Evolutionary conservation across 345 rosid genomes (phyloP), one percentile per base, ranked within the genome.

Genomic region (Eucalyptus cloeziana): DNA sequence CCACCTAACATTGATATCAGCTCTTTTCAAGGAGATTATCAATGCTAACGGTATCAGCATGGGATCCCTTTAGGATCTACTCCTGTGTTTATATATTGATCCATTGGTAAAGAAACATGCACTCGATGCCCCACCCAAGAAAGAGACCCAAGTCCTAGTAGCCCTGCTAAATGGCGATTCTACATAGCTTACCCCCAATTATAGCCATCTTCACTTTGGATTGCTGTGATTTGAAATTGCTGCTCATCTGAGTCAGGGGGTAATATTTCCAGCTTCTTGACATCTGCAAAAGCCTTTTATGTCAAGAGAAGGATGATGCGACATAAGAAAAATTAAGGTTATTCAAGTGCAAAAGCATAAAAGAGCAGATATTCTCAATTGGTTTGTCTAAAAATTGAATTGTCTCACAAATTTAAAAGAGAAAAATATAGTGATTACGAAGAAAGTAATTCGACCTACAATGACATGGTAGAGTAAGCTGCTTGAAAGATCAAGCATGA

Each of bases 131-230:
- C 44, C 43, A 17, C 2, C 80, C 44, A 31, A 69, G 44, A 69
- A 33, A 69, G 44, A 69, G 43, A 69, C 80, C 13, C 44, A 69
- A 31, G 44, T 33, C 22, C 80, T 69, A 69, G 44, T 33, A 69
- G 7, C 44, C 81, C 81, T 33, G 25, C 12, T 69, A 69, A 31
- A 69, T 33, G 81, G 45, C 22, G 44, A 11, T 49, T 87, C 67
- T 22, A 89, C 49, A 89, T 43, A 92, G 88, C 96, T 88, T 92
- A 97, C 99, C 99, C 99, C 99, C 99, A 97, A 90, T 97, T 97
- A 89, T 95, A 97, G 51, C 96, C 99, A 95, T 96, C 96, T 87
- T 94, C 94, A 88, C 95, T 89, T 93, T 97, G 98, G 89, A 95
- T 92, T 49, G 92, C 95, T 45, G 95, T 93, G 88, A 96, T 91